Evolutionary conservation across 352 stramenopile genomes (phyloP).

Genomic region (Globisporangium alternatum): DNA sequence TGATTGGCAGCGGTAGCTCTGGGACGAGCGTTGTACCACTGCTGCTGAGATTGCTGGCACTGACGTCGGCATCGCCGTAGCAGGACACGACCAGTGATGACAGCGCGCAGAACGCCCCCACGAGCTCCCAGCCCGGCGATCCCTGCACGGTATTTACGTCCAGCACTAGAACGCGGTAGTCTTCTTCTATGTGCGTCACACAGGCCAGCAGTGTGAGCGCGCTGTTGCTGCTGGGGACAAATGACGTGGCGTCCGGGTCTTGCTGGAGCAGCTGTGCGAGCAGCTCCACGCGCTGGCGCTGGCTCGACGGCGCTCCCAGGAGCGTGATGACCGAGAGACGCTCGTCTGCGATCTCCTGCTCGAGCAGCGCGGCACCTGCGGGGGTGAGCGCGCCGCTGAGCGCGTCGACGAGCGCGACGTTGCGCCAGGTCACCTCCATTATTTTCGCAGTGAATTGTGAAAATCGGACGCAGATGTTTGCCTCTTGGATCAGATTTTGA

Average conservation of each 20-base stretch:
- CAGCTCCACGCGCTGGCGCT: conserved; percentile 25
- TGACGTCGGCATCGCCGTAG: conserved; percentile 18
- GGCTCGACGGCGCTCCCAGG: conserved; percentile 33
- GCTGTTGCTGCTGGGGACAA: conserved; percentile 10
- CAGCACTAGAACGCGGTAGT: conserved; percentile 55
- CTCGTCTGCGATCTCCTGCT: conserved; percentile 44
- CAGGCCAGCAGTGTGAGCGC: conserved; percentile 39
- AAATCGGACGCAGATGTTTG: neutral
- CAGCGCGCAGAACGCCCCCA: conserved; percentile 46
- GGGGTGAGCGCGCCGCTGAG: conserved; percentile 28
- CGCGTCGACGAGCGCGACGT: conserved; percentile 36
- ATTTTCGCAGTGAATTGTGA: neutral
- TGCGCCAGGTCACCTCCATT: conserved; percentile 50
- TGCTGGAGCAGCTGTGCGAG: conserved; percentile 31
- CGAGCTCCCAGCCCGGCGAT: conserved; percentile 16
- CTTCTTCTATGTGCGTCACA: conserved; percentile 40
- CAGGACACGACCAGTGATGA: conserved; percentile 65
- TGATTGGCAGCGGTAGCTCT: conserved; percentile 32
- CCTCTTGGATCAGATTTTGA: neutral
- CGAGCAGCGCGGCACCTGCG: conserved; percentile 34
- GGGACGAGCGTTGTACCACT: neutral
- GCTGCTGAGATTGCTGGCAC: neutral
- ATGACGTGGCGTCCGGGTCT: neutral
- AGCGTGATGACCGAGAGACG: conserved; percentile 49
- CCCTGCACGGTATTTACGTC: conserved; percentile 23